A percentile compares a stretch with the other conserved stretches of the same genome.
Evolutionary conservation across 805 yeast species (phyloP).

Genomic region (Saccharomycopsis oosterbeekiorum): DNA sequence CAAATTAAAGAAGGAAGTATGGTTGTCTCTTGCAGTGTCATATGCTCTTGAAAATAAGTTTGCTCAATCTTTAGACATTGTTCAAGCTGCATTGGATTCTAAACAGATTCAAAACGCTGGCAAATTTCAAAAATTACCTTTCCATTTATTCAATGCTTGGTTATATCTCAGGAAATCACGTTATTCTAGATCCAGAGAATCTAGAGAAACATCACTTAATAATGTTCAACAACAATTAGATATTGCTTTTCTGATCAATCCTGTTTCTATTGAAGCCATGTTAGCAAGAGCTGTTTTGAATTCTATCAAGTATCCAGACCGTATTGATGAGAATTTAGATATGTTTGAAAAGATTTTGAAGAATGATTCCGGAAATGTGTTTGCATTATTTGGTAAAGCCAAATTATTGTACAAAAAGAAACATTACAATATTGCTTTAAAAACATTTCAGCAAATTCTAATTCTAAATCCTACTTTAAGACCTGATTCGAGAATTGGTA

Average conservation of each 20-base stretch:
- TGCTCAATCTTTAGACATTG: slow-evolving; percentile 54
- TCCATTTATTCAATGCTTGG: slow-evolving; percentile 68
- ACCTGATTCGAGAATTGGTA: slow-evolving; percentile 92
- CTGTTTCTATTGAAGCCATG: slow-evolving; percentile 11
- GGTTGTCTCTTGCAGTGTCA: slow-evolving; percentile 78
- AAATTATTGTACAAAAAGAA: slow-evolving; percentile 64
- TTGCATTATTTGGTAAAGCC: slow-evolving; percentile 79
- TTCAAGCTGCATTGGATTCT: slow-evolving; percentile 43
- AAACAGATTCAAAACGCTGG: slow-evolving; percentile 25
- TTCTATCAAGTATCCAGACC: slow-evolving; percentile 6
- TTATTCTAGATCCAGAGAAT: slow-evolving; percentile 19
- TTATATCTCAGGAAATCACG: slow-evolving; percentile 42
- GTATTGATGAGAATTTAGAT: slow-evolving; percentile 7
- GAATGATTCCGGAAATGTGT: slow-evolving; percentile 50
- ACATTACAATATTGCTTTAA: slow-evolving; percentile 64
- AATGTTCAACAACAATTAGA: slow-evolving; percentile 37
- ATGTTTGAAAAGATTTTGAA: slow-evolving; percentile 24
- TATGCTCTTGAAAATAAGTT: slow-evolving; percentile 54
- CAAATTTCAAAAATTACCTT: slow-evolving; percentile 32
- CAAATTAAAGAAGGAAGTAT: slow-evolving; percentile 55
- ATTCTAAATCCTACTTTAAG: slow-evolving; percentile 63
- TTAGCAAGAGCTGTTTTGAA: slow-evolving; percentile 9
- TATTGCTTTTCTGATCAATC: slow-evolving; percentile 31
- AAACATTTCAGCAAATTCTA: slow-evolving; percentile 74
- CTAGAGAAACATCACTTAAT: slow-evolving; percentile 27